Percentiles rank a stretch among this genome's conserved stretches.
Conservation (phyloP, 225 moss, liverwort and hornwort species). For the Polytrichum formosum region DNA sequence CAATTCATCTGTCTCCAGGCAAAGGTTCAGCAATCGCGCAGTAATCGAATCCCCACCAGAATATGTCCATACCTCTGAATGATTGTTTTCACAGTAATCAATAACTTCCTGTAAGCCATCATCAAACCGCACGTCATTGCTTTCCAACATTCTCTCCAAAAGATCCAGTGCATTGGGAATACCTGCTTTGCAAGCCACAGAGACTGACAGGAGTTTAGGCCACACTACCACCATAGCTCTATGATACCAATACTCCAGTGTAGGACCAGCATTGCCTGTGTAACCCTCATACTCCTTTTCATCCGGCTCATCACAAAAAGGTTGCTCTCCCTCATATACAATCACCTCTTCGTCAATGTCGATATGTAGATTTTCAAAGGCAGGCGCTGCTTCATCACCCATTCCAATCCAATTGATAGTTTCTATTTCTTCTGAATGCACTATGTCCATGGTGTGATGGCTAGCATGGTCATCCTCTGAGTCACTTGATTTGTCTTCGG, state of each 20-base stretch:
- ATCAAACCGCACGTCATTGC: slow-evolving; percentile 8
- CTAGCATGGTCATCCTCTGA: neutral
- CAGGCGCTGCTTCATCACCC: neutral
- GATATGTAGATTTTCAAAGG: slow-evolving; percentile 2
- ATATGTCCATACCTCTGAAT: neutral
- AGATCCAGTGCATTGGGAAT: slow-evolving; percentile 16
- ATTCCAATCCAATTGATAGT: slow-evolving; percentile 12
- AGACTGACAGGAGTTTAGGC: slow-evolving; percentile 5
- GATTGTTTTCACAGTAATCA: slow-evolving; percentile 8
- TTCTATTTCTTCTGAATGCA: slow-evolving; percentile 3
- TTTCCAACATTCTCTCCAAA: slow-evolving; percentile 6
- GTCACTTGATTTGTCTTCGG: slow-evolving; percentile 1
- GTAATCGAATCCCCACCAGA: neutral
- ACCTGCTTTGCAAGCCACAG: slow-evolving; percentile 14
- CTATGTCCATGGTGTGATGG: neutral
- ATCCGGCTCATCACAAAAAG: slow-evolving; percentile 11
- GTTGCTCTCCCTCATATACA: slow-evolving; percentile 2
- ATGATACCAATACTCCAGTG: slow-evolving; percentile 15
- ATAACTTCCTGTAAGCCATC: slow-evolving; percentile 14
- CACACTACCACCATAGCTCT: slow-evolving; percentile 17
- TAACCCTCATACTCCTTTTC: slow-evolving; percentile 4
- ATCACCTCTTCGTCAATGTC: slow-evolving; percentile 10
- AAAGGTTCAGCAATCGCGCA: slow-evolving; percentile 19
- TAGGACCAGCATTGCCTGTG: slow-evolving; percentile 14
- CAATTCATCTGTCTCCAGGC: slow-evolving; percentile 5